Base-by-base conservation (phyloP, 2,329 filamentous ascomycete species). In the Cytospora schulzeri region DNA sequence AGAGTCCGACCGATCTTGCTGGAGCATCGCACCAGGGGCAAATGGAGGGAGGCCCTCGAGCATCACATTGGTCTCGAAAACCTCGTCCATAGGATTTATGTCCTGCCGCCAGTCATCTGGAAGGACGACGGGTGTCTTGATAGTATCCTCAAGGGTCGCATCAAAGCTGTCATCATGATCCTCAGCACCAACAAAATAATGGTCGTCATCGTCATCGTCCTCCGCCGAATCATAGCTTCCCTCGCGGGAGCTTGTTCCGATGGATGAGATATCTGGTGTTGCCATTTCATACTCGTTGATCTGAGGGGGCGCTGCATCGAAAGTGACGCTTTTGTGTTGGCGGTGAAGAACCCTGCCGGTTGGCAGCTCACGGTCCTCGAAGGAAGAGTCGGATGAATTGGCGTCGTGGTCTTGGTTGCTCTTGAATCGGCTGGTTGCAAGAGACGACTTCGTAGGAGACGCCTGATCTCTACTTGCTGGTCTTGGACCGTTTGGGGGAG, bases 241-340 rank as follows among this genome's bases (percentile, higher is more conserved):
- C 73, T 97, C 92, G 11, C 94, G 90, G 15, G 94, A 98, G 70
- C 90, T 93, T 57, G 91, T 94, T 29, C 91, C 92, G 28, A 96
- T 83, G 0, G 93, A 96, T 1, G 94, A 97, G n/a, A 96, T 86
- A 73, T 97, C 95, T 14, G 95, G 95, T 2, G 95, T 99, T 38
- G 92, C 91, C 91, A 97, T 93, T 78, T 98, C 95, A 76, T 98
- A 99, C 78, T 99, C 95, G 74, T 98, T 97, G 72, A 99, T 85
- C 74, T 96, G 91, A 28, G 95, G 95, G 26, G 94, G 94, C 2
- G 92, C 93, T 45, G 90, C 91, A 77, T 98, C 93, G 74, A 99
- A 99, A 0, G 94, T 99, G 65, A 99, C 95, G 72, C 93, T 97
- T 82, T 99, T 99, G 56, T 92, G 89, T 77, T 97, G 91, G 61